phyloP scores from a whole-genome alignment of 2,329 filamentous ascomycete species.

The Chaetomium globosum region DNA sequence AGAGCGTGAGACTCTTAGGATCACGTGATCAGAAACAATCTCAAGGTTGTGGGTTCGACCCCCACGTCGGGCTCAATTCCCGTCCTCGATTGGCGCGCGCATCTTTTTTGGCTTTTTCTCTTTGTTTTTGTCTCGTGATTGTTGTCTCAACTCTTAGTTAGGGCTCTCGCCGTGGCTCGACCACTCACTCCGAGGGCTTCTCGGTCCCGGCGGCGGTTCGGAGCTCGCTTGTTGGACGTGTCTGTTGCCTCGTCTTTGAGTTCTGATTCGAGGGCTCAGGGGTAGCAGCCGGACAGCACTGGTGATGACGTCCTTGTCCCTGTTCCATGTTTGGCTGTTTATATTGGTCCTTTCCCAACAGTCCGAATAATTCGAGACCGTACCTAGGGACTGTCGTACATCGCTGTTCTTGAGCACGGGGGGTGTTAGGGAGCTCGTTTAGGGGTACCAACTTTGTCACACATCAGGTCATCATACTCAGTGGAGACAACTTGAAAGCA shows the following conservation, averaged over 20 bases:
- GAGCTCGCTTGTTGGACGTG: too few relatives aligned
- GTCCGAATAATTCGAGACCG: too few relatives aligned
- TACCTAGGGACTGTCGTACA: too few relatives aligned
- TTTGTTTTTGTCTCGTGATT: background rate
- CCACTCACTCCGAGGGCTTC: background rate
- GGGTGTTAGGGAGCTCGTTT: too few relatives aligned
- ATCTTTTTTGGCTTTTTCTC: conserved; percentile 17
- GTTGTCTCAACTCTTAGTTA: background rate
- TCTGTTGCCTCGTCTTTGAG: background rate
- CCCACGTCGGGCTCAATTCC: conserved; percentile 35
- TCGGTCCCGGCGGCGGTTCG: background rate
- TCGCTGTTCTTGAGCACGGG: too few relatives aligned
- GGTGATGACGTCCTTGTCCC: background rate
- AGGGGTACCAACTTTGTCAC: background rate
- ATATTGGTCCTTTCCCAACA: background rate
- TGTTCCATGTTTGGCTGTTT: background rate
- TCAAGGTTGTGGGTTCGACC: conserved; percentile 35
- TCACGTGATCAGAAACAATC: conserved; percentile 18
- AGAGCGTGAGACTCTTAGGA: conserved; percentile 74
- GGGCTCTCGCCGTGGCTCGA: background rate
- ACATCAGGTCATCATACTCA: background rate
- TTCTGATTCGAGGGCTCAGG: background rate
- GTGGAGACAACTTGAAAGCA: background rate
- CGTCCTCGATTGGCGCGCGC: conserved; percentile 28
- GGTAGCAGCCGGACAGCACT: background rate